A percentile compares a stretch with the other conserved stretches of the same genome.
These are phyloP conservation scores for Lepidium sativum DNA, from an alignment of 345 rosid genomes.

Conservation along the genomic window DNA sequence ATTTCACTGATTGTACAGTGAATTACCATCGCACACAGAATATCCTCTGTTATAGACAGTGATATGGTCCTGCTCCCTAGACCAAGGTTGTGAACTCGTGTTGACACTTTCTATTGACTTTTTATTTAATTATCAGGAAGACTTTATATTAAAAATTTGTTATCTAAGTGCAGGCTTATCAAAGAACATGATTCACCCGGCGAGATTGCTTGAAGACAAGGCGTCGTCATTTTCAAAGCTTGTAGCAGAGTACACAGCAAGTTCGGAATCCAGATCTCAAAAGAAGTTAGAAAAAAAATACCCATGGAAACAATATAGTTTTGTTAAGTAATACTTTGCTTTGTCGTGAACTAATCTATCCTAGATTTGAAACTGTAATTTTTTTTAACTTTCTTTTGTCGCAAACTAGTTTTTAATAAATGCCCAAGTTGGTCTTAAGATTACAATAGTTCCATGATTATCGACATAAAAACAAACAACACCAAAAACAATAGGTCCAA, in stretches of 20 bases:
- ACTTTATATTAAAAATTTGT: background rate
- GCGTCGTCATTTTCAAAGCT: conserved; percentile 63
- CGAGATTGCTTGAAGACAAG: conserved; percentile 42
- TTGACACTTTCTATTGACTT: background rate
- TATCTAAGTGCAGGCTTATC: conserved; percentile 36
- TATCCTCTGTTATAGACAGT: conserved; percentile 45
- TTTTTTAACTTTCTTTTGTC: no score
- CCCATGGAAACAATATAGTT: no score
- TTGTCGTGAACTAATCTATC: no score
- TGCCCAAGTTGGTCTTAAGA: no score
- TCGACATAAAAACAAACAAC: no score
- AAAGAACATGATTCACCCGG: conserved; percentile 61
- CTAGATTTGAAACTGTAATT: no score
- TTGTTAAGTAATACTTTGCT: no score
- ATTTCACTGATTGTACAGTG: conserved; percentile 39
- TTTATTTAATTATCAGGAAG: background rate
- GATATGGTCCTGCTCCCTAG: conserved; percentile 47
- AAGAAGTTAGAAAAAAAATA: background rate
- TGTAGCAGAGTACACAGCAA: conserved; percentile 53
- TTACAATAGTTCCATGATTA: no score
- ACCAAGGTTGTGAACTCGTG: conserved; percentile 25
- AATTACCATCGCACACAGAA: conserved; percentile 51
- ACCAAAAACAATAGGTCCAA: no score
- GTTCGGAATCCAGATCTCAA: conserved; percentile 36
- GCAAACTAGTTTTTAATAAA: no score